Base-by-base conservation (phyloP, 805 yeast genomes). In the Cyberlindnera veronae region DNA sequence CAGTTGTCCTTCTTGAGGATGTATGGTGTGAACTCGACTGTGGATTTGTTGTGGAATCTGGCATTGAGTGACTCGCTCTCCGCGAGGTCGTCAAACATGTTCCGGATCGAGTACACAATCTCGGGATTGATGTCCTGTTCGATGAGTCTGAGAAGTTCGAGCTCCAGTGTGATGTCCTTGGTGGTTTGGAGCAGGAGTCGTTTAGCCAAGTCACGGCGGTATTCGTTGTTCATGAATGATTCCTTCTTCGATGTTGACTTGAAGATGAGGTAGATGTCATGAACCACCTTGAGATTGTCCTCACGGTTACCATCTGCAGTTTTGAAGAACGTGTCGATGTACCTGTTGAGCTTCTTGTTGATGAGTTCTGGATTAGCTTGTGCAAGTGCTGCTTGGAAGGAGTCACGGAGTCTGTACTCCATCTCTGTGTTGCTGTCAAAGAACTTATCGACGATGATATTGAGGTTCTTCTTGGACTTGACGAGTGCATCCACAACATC, bases 161-260 rank as follows among this genome's bases (percentile, higher is more conserved):
- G 23, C 21, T 57, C 61, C 1, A 45, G 35, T 3, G 15, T 6
- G 0, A 39, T 17, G n/a, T 41, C 40, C 18, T 31, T 41, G 1
- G 52, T 29, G 3, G 44, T 38, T 3, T 44, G 30, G 8, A 37
- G 32, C 4, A 55, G 44, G 0, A 57, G 32, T 20, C 61, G 38
- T 29, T 41, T 54, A 0, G 57, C 51, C 7, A 57, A 30, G 27
- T 50, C 55, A 18, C 41, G 35, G 24, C 50, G 49, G 31, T 53
- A 57, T 3, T 31, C 36, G 15, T 28, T 23, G 20, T 42, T 39
- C 6, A 55, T 28, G 26, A 56, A 54, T 6, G 32, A 7, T 8
- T 51, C 53, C 34, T 56, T 55, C 7, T 51, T 41, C n/a, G 46
- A 42, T 1, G 51, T 39, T 4, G 57, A 51, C 32, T 53, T 52